These are phyloP conservation scores for Gossypium schwendimanii DNA, from an alignment of 441 rosid species.

Conservation along the genomic window DNA sequence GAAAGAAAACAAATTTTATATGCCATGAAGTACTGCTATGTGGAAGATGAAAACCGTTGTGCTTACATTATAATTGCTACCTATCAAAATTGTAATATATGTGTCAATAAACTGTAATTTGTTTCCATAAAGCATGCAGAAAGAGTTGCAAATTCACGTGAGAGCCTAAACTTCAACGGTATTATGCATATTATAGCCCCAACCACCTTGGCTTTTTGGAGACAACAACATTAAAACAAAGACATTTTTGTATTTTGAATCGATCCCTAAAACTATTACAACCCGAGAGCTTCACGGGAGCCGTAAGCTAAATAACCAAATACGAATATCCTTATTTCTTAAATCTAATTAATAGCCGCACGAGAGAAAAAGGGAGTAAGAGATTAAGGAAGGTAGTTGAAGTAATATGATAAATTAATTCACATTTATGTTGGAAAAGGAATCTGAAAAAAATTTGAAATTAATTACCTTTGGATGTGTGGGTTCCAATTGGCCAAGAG, in stretches of 20 bases:
- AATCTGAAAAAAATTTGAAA: neutral
- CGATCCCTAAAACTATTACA: neutral
- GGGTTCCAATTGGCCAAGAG: neutral
- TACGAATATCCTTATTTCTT: neutral
- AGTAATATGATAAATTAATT: neutral
- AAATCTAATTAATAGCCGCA: neutral
- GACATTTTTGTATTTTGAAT: neutral
- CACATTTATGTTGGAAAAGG: constrained; percentile 3
- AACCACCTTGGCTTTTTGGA: no score
- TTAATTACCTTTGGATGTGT: neutral
- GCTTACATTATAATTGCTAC: no score
- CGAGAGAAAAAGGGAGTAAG: neutral
- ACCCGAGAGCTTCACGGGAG: constrained; percentile 14
- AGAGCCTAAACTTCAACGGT: neutral
- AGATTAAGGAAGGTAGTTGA: constrained; percentile 9
- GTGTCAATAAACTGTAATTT: neutral
- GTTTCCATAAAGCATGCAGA: neutral
- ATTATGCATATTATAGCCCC: neutral
- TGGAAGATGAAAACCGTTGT: no score
- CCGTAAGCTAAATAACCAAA: neutral
- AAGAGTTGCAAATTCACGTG: constrained; percentile 10
- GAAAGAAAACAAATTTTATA: no score
- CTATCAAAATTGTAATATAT: no score
- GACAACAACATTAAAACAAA: neutral
- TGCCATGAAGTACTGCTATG: no score